These are phyloP conservation scores for Paecilomyces fulvus DNA, from an alignment of 2,329 filamentous ascomycete genomes.

Conservation along the genomic window DNA sequence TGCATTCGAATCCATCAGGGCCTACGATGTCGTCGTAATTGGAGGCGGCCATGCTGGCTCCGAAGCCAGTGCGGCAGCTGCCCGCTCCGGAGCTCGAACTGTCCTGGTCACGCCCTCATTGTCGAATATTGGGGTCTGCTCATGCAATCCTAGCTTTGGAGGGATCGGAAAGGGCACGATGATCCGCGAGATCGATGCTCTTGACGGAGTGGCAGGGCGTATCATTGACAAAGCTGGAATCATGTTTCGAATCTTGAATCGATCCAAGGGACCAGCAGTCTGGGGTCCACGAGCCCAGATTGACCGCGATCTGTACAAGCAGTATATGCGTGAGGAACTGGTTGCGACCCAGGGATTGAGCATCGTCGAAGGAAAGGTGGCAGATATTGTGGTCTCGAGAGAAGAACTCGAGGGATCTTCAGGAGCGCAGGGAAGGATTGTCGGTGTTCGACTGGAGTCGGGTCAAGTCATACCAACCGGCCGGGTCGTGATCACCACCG, in stretches of 20 bases:
- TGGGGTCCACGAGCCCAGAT: constrained; percentile 98
- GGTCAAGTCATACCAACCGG: constrained; percentile 73
- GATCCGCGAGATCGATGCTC: constrained; percentile 85
- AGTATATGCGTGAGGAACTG: constrained; percentile 84
- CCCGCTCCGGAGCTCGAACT: constrained; percentile 78
- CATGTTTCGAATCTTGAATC: constrained; percentile 87
- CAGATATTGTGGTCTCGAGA: constrained; percentile 73
- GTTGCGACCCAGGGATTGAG: constrained; percentile 67
- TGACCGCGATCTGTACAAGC: constrained; percentile 79
- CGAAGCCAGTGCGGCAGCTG: constrained; percentile 86
- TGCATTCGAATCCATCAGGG: constrained; percentile 34
- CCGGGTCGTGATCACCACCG: constrained; percentile 88
- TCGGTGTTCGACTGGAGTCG: constrained; percentile 76
- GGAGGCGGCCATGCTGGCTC: constrained; percentile 93
- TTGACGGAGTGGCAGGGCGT: constrained; percentile 80
- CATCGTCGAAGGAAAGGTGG: constrained; percentile 78
- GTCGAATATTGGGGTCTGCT: constrained; percentile 87
- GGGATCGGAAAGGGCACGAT: constrained; percentile 99
- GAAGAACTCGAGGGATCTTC: constrained; percentile 39
- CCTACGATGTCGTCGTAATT: constrained; percentile 89
- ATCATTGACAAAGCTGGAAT: constrained; percentile 90
- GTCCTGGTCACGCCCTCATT: constrained; percentile 81
- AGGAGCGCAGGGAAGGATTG: constrained; percentile 61
- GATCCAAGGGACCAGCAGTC: constrained; percentile 84
- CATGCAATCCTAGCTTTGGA: constrained; percentile 93